Base-by-base conservation (phyloP, 768 basidiomycete species). In the Suillus americanus region DNA sequence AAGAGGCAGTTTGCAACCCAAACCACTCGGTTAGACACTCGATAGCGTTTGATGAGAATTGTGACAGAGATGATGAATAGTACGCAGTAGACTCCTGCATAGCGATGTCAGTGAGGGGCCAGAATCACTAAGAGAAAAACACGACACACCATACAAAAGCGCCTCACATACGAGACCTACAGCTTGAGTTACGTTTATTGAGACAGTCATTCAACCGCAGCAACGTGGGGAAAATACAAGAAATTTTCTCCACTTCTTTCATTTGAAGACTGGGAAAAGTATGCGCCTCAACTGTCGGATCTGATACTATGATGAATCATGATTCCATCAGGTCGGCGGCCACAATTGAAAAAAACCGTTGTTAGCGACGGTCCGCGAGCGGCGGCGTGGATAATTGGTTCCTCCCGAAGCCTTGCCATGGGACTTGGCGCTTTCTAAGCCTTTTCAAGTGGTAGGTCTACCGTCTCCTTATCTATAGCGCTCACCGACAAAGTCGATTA, bases 161-260 rank as follows among this genome's bases (percentile, higher is more conserved):
- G 70, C 69, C 56, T 75, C 74, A 54, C 66, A 70, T 38, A 51
- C 70, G 46, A 75, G 71, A 37, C 74, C 74, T 20, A 59, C 57
- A 41, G 25, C 57, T 28, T 41, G 57, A 41, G 38, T 13, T 12
- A 28, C 16, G 18, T 40, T 40, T 40, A 57, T 59, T 20, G 57
- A 59, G 25, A 59, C 57, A 40, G 18, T 2, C 57, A 59, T 59
- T 10, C 9, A 4, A 25, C 16, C 20, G 25, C 38, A 20, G 56
- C 38, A 57, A 40, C 13, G 16, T 16, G 25, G 10, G 37, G 23
- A 18, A 40, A 16, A 18, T 40, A 18, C 23, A 57, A 18, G 9
- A 40, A 40, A 28, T 4, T 16, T 25, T 16, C 10, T 10, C 53
- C 30, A 5, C 23, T 9, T 23, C 6, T 3, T 25, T 25, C 9